Evolutionary conservation across 2,329 filamentous ascomycete species (phyloP).

Genomic region (Talaromyces sp.): DNA sequence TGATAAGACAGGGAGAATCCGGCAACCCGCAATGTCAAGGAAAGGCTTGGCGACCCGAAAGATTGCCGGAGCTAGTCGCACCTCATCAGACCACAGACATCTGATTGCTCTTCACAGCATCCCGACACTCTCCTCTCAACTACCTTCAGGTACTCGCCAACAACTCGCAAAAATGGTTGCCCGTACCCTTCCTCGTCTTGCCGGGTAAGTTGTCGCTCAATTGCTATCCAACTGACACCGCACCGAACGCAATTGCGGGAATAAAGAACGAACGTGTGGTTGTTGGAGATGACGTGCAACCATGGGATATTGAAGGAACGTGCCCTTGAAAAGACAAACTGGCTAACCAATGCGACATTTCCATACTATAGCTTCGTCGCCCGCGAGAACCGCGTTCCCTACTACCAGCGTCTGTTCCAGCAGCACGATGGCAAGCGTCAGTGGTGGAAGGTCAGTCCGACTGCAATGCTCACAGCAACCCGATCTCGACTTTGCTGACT

Average conservation of each 20-base stretch:
- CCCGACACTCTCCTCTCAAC: constrained; percentile 22
- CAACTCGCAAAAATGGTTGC: constrained; percentile 39
- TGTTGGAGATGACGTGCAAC: constrained; percentile 4
- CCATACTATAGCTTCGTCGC: constrained; percentile 47
- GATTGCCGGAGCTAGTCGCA: constrained; percentile 15
- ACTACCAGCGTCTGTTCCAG: constrained; percentile 66
- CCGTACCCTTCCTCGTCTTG: constrained; percentile 42
- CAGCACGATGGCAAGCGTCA: constrained; percentile 62
- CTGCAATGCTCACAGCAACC: not conserved
- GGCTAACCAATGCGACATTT: not conserved
- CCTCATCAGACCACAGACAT: constrained; percentile 17
- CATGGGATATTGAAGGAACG: not conserved
- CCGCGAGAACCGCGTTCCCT: constrained; percentile 65
- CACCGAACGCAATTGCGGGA: not conserved
- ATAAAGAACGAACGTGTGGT: not conserved
- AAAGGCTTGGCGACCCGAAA: constrained; percentile 17
- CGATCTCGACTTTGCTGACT: not conserved
- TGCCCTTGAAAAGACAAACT: not conserved
- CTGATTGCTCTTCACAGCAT: not conserved
- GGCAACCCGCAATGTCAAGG: constrained; percentile 8
- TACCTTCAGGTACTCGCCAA: constrained; percentile 23
- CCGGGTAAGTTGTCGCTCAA: constrained; percentile 36
- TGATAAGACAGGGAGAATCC: constrained; percentile 17
- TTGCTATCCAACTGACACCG: constrained; percentile 11
- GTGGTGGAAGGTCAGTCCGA: constrained; percentile 63